phyloP scores from a whole-genome alignment of 1,284 basidiomycete genomes.

The Cystobasidiaceae sp. region DNA sequence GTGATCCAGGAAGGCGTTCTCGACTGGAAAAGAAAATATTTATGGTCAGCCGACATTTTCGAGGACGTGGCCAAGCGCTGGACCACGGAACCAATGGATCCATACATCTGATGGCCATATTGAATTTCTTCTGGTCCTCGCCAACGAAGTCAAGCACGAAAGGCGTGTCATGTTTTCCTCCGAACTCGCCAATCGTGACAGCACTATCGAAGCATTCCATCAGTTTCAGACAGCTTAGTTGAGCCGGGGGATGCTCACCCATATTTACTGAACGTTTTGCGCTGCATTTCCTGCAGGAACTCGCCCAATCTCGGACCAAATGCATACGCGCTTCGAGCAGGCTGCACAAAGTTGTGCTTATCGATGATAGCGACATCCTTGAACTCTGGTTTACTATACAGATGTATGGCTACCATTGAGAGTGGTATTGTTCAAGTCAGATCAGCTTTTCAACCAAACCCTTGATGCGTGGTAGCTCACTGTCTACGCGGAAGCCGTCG shows the following conservation, averaged over 20 bases:
- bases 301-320: conserved; percentile 64
- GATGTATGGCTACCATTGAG: conserved; percentile 66
- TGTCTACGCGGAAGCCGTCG: conserved; percentile 59
- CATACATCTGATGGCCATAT: conserved; percentile 1
- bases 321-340: conserved; percentile 55
- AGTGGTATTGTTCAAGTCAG: background rate
- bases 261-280: conserved; percentile 56
- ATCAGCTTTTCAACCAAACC: background rate
- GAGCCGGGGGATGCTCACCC: background rate
- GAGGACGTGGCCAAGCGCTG: background rate
- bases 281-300: conserved; percentile 62
- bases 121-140: background rate
- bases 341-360: conserved; percentile 56
- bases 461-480: background rate
- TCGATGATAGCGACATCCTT: conserved; percentile 61
- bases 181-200: background rate
- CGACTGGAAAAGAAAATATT: background rate
- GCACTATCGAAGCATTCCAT: background rate
- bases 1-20: background rate
- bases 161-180: background rate
- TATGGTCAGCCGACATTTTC: background rate
- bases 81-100: no score
- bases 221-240: background rate
- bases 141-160: background rate
- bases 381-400: conserved; percentile 62